Base-by-base conservation (phyloP, 108 stramenopile species). In the Nannochloropsis oceanica region DNA sequence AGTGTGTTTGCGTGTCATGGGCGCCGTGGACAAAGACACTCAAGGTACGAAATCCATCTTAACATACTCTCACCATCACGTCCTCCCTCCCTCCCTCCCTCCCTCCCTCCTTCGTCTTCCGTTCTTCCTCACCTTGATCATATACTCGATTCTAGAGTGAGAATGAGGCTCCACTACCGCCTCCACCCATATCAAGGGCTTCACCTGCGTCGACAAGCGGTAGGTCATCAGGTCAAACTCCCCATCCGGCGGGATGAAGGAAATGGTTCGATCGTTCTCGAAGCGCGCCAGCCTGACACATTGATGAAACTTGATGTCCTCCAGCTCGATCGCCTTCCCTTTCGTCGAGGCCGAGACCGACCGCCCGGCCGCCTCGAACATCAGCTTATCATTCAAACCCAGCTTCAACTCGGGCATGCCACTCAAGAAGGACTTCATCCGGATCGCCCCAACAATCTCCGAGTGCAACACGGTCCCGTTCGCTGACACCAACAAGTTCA, bases 341-440 rank as follows among this genome's bases (percentile, higher is more conserved):
- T 12, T 87, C 84, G 22, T 90, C 88, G 12, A 91, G 92, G 46
- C 93, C 93, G 82, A 92, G 25, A 84, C 25, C 79, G 87, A 92
- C 25, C 93, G 80, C 18, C 95, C 95, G 7, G 94, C 88, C 9
- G 94, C 94, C 87, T 98, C 96, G 92, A 99, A 97, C 87, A 99
- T 95, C 43, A 98, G 92, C 90, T 99, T 98, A 88, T 99, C 99
- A 86, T 99, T 99, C 59, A 99, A 90, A 79, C 99, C 99, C 34
- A 99, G 95, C 92, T 99, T 99, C 26, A 98, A 93, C 80, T 99
- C 97, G 13, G 99, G 99, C 97, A 99, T 99, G 27, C 99, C 99
- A 0, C 93, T 93, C 84, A 99, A 89, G 80, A 97, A 98, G 12
- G 96, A 96, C 89, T 94, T 94, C 96, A 97, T 96, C 85, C 95